Conservation (phyloP, 441 rosid genomes). For the Capsella rubella region DNA sequence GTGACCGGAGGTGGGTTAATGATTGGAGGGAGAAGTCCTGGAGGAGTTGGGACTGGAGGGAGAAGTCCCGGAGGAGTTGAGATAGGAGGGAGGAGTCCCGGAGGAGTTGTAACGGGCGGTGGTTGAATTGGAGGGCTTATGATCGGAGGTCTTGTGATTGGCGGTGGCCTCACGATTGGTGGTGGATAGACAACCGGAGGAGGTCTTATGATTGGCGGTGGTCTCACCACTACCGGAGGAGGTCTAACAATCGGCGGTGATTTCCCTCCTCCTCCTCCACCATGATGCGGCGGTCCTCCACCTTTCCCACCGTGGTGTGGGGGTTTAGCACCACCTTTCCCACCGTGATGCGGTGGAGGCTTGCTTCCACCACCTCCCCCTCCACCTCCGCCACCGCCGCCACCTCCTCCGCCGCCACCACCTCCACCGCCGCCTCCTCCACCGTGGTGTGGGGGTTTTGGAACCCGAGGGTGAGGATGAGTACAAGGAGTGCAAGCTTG, state of each 20-base stretch:
- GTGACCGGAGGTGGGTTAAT: slow-evolving; percentile 55
- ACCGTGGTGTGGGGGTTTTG: slow-evolving; percentile 62
- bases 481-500: slow-evolving; percentile 73
- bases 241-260: slow-evolving; percentile 56
- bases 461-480: slow-evolving; percentile 58
- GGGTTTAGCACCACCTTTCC: slow-evolving; percentile 43
- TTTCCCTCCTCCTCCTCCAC: slow-evolving; percentile 36
- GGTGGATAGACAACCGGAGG: slow-evolving; percentile 47
- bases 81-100: slow-evolving; percentile 39
- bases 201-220: slow-evolving; percentile 43
- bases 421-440: slow-evolving; percentile 38
- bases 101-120: slow-evolving; percentile 51
- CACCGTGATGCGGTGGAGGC: slow-evolving; percentile 46
- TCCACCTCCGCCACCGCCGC: slow-evolving; percentile 13
- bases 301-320: slow-evolving; percentile 47
- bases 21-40: slow-evolving; percentile 43
- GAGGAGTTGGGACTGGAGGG: slow-evolving; percentile 38
- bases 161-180: slow-evolving; percentile 37
- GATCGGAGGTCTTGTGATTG: slow-evolving; percentile 45
- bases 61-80: slow-evolving; percentile 7
- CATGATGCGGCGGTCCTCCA: slow-evolving; percentile 37
- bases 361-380: slow-evolving; percentile 17
- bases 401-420: not conserved
- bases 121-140: slow-evolving; percentile 48
- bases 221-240: slow-evolving; percentile 43